Conservation (phyloP, 2,329 filamentous ascomycete species). For the Podosphaera aphanis region DNA sequence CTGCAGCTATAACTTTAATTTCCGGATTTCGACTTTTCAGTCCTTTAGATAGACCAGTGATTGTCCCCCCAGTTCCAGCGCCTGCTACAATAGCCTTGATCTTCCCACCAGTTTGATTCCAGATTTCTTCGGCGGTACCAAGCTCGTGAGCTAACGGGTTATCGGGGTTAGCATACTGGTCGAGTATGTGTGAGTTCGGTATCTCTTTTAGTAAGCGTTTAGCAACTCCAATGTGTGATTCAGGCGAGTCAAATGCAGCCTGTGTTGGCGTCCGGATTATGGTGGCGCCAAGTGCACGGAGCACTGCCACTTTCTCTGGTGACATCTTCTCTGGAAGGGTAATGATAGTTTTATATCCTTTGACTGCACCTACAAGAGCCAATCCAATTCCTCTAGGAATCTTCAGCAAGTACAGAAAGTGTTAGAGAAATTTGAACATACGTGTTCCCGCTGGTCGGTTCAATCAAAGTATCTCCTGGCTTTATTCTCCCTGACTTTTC, state of each 20-base stretch:
- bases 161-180: constrained; percentile 81
- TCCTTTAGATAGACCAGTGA: constrained; percentile 69
- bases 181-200: constrained; percentile 86
- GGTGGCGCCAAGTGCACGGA: constrained; percentile 81
- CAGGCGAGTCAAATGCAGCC: constrained; percentile 80
- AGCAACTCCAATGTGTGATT: constrained; percentile 92
- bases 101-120: constrained; percentile 66
- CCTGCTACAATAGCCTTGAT: constrained; percentile 71
- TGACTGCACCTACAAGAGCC: constrained; percentile 80
- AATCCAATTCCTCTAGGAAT: constrained; percentile 54
- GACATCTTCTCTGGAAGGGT: constrained; percentile 99
- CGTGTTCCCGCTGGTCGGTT: constrained; percentile 95
- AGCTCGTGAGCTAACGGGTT: constrained; percentile 87
- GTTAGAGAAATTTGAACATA: constrained; percentile 11
- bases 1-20: constrained; percentile 76
- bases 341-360: constrained; percentile 96
- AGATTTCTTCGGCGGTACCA: constrained; percentile 90
- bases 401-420: constrained; percentile 14
- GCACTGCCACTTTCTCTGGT: constrained; percentile 85
- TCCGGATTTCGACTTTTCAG: constrained; percentile 67
- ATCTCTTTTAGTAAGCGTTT: constrained; percentile 79
- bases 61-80: constrained; percentile 85
- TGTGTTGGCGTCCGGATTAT: constrained; percentile 95
- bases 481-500: constrained; percentile 83
- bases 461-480: constrained; percentile 89